Conservation (phyloP, 441 rosid species). For the Kokia cookei region DNA sequence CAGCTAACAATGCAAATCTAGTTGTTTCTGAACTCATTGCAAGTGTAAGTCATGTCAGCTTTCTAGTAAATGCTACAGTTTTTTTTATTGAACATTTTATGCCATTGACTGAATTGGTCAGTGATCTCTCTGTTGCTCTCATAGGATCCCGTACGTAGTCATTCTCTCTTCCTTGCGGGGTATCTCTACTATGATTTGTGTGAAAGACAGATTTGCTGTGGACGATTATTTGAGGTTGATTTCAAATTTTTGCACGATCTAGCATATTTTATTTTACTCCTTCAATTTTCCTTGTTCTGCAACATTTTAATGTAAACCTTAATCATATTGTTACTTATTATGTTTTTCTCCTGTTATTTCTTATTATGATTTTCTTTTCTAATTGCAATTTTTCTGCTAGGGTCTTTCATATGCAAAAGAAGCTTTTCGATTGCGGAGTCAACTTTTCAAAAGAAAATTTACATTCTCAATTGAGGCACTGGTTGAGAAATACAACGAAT, state of each 20-base stretch:
- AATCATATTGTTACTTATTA: background rate
- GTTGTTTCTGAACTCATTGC: slow-evolving; percentile 57
- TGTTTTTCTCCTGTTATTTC: background rate
- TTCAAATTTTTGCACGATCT: background rate
- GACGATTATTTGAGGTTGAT: slow-evolving; percentile 67
- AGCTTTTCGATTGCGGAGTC: slow-evolving; percentile 65
- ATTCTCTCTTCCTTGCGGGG: slow-evolving; percentile 62
- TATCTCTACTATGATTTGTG: slow-evolving; percentile 78
- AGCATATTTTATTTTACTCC: background rate
- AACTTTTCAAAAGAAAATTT: slow-evolving; percentile 71
- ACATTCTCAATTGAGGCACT: slow-evolving; percentile 56
- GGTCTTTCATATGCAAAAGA: slow-evolving; percentile 85
- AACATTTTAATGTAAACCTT: background rate
- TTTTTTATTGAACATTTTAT: slow-evolving; percentile 1
- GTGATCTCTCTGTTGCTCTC: slow-evolving; percentile 8
- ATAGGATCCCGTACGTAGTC: slow-evolving; percentile 50
- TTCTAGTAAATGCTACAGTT: background rate
- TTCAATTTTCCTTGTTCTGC: background rate
- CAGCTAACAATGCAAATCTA: slow-evolving; percentile 50
- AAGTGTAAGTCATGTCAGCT: slow-evolving; percentile 39
- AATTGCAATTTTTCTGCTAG: slow-evolving; percentile 30
- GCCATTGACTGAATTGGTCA: background rate
- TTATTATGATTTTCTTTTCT: slow-evolving; percentile 4
- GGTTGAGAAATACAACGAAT: slow-evolving; percentile 35
- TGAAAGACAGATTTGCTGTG: slow-evolving; percentile 58